Conservation (phyloP, 78 protist genomes). For the Protostelium mycophagum region DNA sequence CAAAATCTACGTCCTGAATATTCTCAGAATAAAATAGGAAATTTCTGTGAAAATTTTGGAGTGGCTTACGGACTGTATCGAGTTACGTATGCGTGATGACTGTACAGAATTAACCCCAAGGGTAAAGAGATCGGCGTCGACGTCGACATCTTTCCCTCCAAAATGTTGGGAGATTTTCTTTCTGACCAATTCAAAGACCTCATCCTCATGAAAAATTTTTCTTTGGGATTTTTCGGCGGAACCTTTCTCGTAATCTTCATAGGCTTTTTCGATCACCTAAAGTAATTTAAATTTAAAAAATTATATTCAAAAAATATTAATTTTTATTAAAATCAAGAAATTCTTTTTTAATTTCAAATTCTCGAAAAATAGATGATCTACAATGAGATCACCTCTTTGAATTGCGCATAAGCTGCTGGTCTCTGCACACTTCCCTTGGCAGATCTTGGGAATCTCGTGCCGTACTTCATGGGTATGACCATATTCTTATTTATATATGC, state of each 20-base stretch:
- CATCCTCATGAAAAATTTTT: not conserved
- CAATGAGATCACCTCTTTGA: not conserved
- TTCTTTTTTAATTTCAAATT: too few relatives aligned
- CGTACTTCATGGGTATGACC: not conserved
- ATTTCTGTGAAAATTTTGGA: too few relatives aligned
- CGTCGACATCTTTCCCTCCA: not conserved
- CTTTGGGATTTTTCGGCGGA: not conserved
- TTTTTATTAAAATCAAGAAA: not conserved
- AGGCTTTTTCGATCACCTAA: not conserved
- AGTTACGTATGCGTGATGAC: not conserved
- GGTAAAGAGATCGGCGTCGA: not conserved
- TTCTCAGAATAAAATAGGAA: not conserved
- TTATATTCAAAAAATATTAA: too few relatives aligned
- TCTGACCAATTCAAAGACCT: not conserved
- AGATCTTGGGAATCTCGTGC: not conserved
- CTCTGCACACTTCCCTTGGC: not conserved
- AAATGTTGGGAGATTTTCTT: too few relatives aligned
- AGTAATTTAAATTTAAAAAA: too few relatives aligned
- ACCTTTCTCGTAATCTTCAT: not conserved
- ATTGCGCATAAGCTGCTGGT: not conserved
- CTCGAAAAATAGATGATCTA: too few relatives aligned
- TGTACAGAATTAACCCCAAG: not conserved
- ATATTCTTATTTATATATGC: not conserved
- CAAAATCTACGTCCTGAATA: not conserved
- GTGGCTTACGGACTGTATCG: not conserved